Percentiles rank a stretch among this genome's conserved stretches.
Conservation (phyloP, 768 basidiomycete species). For the Auricularia heimuer region DNA sequence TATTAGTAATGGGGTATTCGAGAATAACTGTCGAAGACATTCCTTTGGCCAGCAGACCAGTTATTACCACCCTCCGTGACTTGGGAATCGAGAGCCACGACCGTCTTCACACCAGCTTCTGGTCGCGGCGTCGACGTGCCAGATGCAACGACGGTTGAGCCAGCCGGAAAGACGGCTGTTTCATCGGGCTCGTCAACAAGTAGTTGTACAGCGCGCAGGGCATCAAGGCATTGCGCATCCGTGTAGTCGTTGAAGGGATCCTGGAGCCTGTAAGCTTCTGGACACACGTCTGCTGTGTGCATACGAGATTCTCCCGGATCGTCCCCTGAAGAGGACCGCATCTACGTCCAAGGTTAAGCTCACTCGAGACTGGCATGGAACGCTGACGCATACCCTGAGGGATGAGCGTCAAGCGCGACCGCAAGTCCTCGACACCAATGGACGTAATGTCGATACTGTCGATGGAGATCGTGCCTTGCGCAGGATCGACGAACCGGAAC, state of each 20-base stretch:
- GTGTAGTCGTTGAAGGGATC: slow-evolving; percentile 8
- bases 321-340: slow-evolving; percentile 7
- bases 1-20: background rate
- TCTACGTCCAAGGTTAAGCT: background rate
- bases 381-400: background rate
- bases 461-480: slow-evolving; percentile 22
- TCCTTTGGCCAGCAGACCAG: slow-evolving; percentile 2
- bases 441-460: slow-evolving; percentile 30
- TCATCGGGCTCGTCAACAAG: background rate
- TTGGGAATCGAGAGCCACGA: slow-evolving; percentile 1
- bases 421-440: slow-evolving; percentile 26
- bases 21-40: background rate
- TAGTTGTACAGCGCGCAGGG: slow-evolving; percentile 1
- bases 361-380: too few relatives aligned
- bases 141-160: background rate
- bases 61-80: slow-evolving; percentile 4
- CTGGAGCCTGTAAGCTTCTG: background rate
- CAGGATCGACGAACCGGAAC: slow-evolving; percentile 15
- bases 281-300: background rate
- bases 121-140: background rate
- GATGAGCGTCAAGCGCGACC: slow-evolving; percentile 2
- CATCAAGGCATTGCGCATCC: slow-evolving; percentile 6
- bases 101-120: background rate
- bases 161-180: background rate
- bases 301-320: background rate